These are phyloP conservation scores for Chlorophyllum brunneum DNA, from an alignment of 768 basidiomycete species.

Conservation along the genomic window DNA sequence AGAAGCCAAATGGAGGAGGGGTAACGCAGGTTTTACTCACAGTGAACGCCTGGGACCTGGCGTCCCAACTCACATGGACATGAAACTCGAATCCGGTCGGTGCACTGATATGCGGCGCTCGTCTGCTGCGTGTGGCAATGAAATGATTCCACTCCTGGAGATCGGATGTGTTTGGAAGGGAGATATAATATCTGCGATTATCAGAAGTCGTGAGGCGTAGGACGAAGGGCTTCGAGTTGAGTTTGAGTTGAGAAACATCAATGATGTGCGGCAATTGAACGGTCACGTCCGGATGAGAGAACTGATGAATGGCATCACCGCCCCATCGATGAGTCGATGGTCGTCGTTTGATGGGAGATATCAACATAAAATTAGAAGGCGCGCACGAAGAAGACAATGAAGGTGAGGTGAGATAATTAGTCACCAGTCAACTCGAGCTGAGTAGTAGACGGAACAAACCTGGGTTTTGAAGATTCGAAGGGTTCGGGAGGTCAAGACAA, in stretches of 20 bases:
- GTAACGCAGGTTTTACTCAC: conserved; percentile 2
- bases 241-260: conserved; percentile 15
- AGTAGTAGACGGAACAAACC: not conserved
- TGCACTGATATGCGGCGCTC: not conserved
- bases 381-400: not conserved
- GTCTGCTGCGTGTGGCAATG: conserved; percentile 9
- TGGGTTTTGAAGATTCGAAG: conserved; percentile 11
- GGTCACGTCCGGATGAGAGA: conserved; percentile 11
- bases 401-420: conserved; percentile 6
- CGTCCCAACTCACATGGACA: conserved; percentile 12
- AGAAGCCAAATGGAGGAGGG: not conserved
- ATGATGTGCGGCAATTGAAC: conserved; percentile 11
- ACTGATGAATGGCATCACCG: conserved; percentile 7
- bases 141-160: conserved; percentile 6
- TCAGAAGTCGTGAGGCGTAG: conserved; percentile 6
- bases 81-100: conserved; percentile 11
- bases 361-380: not conserved
- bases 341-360: not conserved
- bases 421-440: not conserved
- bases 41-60: conserved; percentile 6
- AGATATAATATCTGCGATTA: conserved; percentile 12
- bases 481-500: conserved; percentile 7
- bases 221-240: conserved; percentile 11
- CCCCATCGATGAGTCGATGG: conserved; percentile 1
- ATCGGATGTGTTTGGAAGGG: conserved; percentile 12